phyloP scores from a whole-genome alignment of 345 rosid genomes.

The Syzygium aromaticum region DNA sequence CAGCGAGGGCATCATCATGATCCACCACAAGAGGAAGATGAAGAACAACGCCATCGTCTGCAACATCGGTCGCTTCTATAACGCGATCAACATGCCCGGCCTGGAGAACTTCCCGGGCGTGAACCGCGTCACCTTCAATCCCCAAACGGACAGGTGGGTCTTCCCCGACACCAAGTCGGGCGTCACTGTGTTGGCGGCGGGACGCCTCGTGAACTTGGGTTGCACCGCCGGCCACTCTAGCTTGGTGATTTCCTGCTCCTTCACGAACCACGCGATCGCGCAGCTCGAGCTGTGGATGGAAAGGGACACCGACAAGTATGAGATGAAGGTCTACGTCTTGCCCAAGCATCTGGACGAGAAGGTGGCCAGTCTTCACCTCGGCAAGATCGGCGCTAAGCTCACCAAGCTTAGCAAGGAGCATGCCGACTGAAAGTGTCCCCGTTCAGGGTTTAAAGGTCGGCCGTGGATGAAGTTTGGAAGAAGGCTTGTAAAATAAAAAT shows the following conservation, averaged over 20 bases:
- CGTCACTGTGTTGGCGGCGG: conserved; percentile 82
- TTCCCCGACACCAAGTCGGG: conserved; percentile 70
- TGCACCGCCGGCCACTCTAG: conserved; percentile 84
- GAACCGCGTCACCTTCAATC: conserved; percentile 80
- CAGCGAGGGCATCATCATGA: conserved; percentile 79
- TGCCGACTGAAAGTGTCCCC: conserved; percentile 73
- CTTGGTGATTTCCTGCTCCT: conserved; percentile 74
- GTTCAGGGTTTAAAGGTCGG: conserved; percentile 38
- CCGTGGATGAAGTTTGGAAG: fast-evolving
- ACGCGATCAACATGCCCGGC: conserved; percentile 69
- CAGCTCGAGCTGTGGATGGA: conserved; percentile 93
- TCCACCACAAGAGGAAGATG: conserved; percentile 83
- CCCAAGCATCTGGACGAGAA: conserved; percentile 96
- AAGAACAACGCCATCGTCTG: conserved; percentile 96
- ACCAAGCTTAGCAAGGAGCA: conserved; percentile 78
- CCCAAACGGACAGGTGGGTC: conserved; percentile 92
- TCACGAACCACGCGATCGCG: conserved; percentile 89
- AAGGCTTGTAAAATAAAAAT: background rate
- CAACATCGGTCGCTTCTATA: conserved; percentile 88
- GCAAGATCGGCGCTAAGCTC: conserved; percentile 82
- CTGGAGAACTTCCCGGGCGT: conserved; percentile 73
- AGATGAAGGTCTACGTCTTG: conserved; percentile 85
- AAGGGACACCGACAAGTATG: conserved; percentile 61
- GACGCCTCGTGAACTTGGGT: conserved; percentile 88
- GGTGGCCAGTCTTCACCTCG: conserved; percentile 84